Evolutionary conservation across 2,329 filamentous ascomycete species (phyloP), one percentile per base, ranked within the genome.

Genomic region (Coniella vitis): DNA sequence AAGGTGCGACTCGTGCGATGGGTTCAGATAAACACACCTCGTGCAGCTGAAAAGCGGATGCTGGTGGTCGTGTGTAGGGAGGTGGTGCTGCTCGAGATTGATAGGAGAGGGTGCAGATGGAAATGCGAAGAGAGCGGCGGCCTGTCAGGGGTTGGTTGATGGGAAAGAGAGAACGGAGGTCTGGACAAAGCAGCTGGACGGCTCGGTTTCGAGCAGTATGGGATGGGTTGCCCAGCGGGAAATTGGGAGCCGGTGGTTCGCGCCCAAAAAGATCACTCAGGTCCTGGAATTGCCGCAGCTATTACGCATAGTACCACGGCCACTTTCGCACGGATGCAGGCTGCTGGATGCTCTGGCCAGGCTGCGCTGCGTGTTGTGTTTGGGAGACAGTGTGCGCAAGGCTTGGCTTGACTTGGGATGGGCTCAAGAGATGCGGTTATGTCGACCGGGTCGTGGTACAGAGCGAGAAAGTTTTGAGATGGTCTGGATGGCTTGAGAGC

Each of bases 241-340:
- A 51, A 53, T 53, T 53, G 51, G 45, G 16, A 38, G 38, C 39
- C 31, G 40, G 42, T 53, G 36, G 48, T 45, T 50, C 47, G 51
- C 44, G 43, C 45, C 45, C 51, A 50, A 12, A 31, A 9, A 29
- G 40, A 19, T 22, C n/a, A n/a, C n/a, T n/a, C 16, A 38, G 35
- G 35, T 20, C 35, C 31, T 53, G 47, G 51, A 53, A 53, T 53
- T 53, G 49, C 51, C 51, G 51, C 51, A 53, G 47, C 39, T 22
- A 41, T 36, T 44, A 14, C 41, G 35, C 31, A 39, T 5, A 29
- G 25, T 5, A 29, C 25, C 25, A 29, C 25, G 45, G 40, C 13
- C 40, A 32, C 40, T 42, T 36, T 48, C 49, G 25, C 25, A 29
- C 25, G 45, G 49, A 29, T 48, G 49, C 39, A 48, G 36, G 31